Evolutionary conservation across 306 rosid species (phyloP).

Genomic region (Prunus persica): Prunus_persica_NCBIv2 NC_034009.1:5254001-5254500

Average conservation of each 20-base stretch:
- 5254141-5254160: background rate
- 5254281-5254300: background rate
- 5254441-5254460: background rate
- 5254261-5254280: background rate
- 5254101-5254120: background rate
- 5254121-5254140: background rate
- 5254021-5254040: background rate
- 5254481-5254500: background rate
- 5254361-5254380: background rate
- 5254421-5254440: background rate
- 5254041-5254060: no score
- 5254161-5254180: background rate
- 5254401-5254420: background rate
- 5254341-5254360: background rate
- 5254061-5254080: background rate
- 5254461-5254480: background rate
- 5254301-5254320: background rate
- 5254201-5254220: background rate
- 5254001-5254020: background rate
- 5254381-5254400: background rate
- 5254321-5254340: background rate
- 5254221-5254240: background rate
- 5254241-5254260: no score
- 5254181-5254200: background rate
- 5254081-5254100: background rate